Evolutionary conservation across 1,284 basidiomycete species (phyloP).

Genomic region (Agroathelia rolfsii): DNA sequence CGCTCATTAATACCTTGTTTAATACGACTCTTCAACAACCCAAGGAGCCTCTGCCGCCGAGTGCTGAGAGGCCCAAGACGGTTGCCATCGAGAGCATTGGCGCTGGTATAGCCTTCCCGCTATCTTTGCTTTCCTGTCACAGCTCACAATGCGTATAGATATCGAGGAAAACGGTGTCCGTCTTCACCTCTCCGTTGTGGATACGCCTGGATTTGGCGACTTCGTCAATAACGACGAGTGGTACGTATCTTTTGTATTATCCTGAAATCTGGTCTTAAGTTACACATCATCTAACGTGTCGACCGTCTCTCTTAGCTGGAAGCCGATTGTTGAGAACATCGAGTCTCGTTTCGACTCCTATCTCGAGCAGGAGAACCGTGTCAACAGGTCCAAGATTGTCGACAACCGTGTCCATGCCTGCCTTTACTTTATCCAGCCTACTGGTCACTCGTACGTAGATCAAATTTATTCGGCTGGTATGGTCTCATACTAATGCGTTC

Average conservation of each 20-base stretch:
- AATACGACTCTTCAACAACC: constrained; percentile 88
- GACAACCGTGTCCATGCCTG: constrained; percentile 91
- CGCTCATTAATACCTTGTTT: constrained; percentile 95
- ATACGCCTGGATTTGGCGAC: constrained; percentile 94
- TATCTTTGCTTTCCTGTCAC: constrained; percentile 10
- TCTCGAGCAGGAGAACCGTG: constrained; percentile 95
- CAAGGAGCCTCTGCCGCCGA: constrained; percentile 75
- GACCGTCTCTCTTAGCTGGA: constrained; percentile 59
- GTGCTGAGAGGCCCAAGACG: constrained; percentile 81
- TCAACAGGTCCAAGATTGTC: constrained; percentile 80
- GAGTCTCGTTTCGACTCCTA: constrained; percentile 94
- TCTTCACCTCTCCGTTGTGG: constrained; percentile 92
- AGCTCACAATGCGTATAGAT: constrained; percentile 43
- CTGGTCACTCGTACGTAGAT: constrained; percentile 82
- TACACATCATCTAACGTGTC: too few species aligned
- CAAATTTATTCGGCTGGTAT: constrained; percentile 3
- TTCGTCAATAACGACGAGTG: constrained; percentile 98
- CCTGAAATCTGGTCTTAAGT: constrained; percentile 4
- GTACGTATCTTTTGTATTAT: constrained; percentile 30
- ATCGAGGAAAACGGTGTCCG: constrained; percentile 96
- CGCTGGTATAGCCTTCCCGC: constrained; percentile 55
- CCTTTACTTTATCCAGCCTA: constrained; percentile 96
- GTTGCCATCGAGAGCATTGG: constrained; percentile 95
- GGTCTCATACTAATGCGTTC: constrained; percentile 7
- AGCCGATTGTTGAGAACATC: constrained; percentile 94